Base-by-base conservation (phyloP, 768 basidiomycete genomes). In the Trametes maxima region DNA sequence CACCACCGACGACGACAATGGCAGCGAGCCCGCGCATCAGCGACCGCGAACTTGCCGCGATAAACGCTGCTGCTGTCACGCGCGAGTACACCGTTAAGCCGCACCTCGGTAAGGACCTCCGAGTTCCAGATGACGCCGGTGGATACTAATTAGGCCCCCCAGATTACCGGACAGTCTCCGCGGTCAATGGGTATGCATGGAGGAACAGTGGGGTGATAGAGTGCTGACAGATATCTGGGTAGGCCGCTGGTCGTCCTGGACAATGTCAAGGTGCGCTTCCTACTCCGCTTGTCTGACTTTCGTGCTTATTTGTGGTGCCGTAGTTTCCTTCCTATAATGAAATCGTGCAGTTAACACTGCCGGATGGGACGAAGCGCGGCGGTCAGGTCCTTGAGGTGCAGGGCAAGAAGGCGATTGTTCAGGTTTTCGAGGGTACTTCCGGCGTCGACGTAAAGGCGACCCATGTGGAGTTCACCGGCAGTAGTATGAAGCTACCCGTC, bases 111-210 rank as follows among this genome's bases (percentile, higher is more conserved):
- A 72, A 60, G 70, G n/a, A 53, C 55, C 37, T 39, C 17, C 33
- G 52, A 12, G 22, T 19, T 1, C 48, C 35, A 14, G 54, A 45
- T 13, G 3, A 14, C 24, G 24, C 47, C 7, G 17, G 46, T 17
- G 25, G 28, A 35, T 50, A 43, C 60, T 68, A 51, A 64, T 17
- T 17, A 2, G 13, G 48, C 10, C 16, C 47, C 66, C 25, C 72
- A 95, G 95, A 98, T 77, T 98, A 98, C 78, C 85, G 94, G 65
- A 98, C 95, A n/a, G 97, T 99, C 53, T 94, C 95, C 69, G 96
- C 95, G 63, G 90, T 98, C 77, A 98, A 98, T 71, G 97, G 96
- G 95, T 92, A 71, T 77, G 28, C 11, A 46, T 5, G 28, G 35
- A 49, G 24, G 24, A 24, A n/a, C 12, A 5, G 14, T 40, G 4